Base-by-base conservation (phyloP, 2,329 filamentous ascomycete genomes). In the Penicillium sp. region DNA sequence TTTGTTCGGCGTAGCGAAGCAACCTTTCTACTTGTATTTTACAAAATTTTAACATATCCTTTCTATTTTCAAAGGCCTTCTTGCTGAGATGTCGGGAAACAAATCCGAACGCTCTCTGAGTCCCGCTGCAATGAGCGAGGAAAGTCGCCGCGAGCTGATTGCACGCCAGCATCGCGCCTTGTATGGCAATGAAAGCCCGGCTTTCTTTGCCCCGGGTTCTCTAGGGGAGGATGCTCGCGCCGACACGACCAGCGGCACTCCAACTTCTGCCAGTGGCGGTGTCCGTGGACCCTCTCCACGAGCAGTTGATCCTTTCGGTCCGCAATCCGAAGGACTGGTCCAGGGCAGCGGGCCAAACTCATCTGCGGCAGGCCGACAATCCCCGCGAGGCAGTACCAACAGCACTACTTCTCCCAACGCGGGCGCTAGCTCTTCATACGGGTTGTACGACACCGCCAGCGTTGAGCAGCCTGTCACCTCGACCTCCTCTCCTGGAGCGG, bases 101-200 rank as follows among this genome's bases (percentile, higher is more conserved):
- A 97, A 97, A 81, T 87, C 88, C 71, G 90, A 94, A 69, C 89
- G 90, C 72, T 87, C 90, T 66, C 83, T 91, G 78, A 94, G 90
- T 78, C 90, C 90, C 54, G 86, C 84, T 72, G 83, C 87, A 66
- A 89, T 96, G 88, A 95, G 88, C 71, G 94, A 97, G 79, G 92
- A 97, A 67, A 92, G 96, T 69, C 93, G 93, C 67, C 91, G 93
- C 66, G 93, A 97, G 67, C 82, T 97, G 73, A 96, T 97, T 75
- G 90, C 92, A 65, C 92, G 93, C 70, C 94, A 97, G 78, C 91
- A 95, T 75, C 92, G 88, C 74, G 92, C 93, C 63, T 79, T 99
- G 64, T 99, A 97, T 74, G 91, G 91, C 71, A 90, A 84, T 67
- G 81, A 82, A 57, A 90, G 69, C 63, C 79, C 82, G 38, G 76